Evolutionary conservation across 2,329 filamentous ascomycete species (phyloP).

Genomic region (Botrytis medusae): DNA sequence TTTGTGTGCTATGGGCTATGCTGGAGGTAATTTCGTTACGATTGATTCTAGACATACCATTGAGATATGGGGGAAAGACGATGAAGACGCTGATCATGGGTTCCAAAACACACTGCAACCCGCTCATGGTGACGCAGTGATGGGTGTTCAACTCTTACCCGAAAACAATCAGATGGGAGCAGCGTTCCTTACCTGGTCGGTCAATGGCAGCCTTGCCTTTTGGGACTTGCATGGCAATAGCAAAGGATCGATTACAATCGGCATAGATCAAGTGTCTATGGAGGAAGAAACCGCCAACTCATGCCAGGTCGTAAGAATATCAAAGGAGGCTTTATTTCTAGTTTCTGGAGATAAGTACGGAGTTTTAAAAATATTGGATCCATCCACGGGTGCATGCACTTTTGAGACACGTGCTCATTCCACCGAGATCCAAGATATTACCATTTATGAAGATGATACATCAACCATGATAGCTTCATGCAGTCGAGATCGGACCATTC

Average conservation of each 20-base stretch:
- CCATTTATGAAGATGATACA: conserved; percentile 63
- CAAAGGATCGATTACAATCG: conserved; percentile 62
- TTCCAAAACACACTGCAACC: conserved; percentile 54
- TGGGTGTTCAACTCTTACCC: conserved; percentile 70
- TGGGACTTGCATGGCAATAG: conserved; percentile 76
- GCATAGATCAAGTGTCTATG: conserved; percentile 62
- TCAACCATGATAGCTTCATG: conserved; percentile 74
- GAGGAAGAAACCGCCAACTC: conserved; percentile 57
- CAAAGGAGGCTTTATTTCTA: conserved; percentile 62
- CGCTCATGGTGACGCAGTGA: conserved; percentile 62
- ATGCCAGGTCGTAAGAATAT: conserved; percentile 59
- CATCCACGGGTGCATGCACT: conserved; percentile 56
- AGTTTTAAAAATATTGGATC: conserved; percentile 70
- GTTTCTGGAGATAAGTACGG: conserved; percentile 85
- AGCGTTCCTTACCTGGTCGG: conserved; percentile 87
- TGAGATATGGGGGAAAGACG: conserved; percentile 50
- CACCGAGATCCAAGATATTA: conserved; percentile 79
- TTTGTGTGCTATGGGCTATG: conserved; percentile 66
- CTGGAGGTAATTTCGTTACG: conserved; percentile 67
- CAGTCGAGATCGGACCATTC: conserved; percentile 86
- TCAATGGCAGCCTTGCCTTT: conserved; percentile 74
- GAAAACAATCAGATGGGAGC: conserved; percentile 61
- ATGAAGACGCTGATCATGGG: conserved; percentile 39
- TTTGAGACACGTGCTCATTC: conserved; percentile 83
- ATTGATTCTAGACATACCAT: conserved; percentile 76